Evolutionary conservation across 331 rosid genomes (phyloP), one percentile per base, ranked within the genome.

Genomic region (Pyrus hybrid): DNA sequence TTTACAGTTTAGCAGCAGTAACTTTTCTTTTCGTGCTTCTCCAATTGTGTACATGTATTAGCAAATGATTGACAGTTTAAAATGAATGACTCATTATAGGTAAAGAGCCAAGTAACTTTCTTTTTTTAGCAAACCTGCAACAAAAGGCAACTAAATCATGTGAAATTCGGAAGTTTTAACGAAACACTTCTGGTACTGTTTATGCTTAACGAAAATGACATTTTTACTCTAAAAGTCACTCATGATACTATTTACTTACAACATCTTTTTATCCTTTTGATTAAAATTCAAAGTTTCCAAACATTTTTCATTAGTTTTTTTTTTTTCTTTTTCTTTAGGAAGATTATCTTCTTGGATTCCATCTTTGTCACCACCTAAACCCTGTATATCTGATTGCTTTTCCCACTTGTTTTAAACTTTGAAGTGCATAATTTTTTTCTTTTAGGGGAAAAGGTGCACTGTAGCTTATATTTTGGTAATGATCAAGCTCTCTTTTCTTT

Each of bases 331-430:
- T 83, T 68, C 93, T 91, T 91, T 87, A 73, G 41, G 30, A 47
- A 20, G 64, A 70, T 79, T 80, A 29, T 78, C 76, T 81, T 76
- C 88, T 91, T 86, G 91, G 88, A 91, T 91, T 91, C 94, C 77
- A 82, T 72, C 47, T 78, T 63, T 6, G 32, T 26, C 13, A 79
- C 84, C 87, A 78, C n/a, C n/a, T n/a, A n/a, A n/a, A n/a, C n/a
- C n/a, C n/a, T 72, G 69, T 66, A 28, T 67, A 56, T 54, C 11
- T 77, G 74, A 37, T 41, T 56, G 60, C 53, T 73, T 81, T 84
- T 54, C 68, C 23, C 43, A 13, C 66, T 9, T 35, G 78, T 81
- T 69, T 78, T 73, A 80, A 76, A 86, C 81, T 73, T 81, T 77
- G 23, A 74, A 82, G 83, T 53, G 78, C 73, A 41, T 41, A 41